Conservation (phyloP, 768 basidiomycete species). For the Serendipita sp. region DNA sequence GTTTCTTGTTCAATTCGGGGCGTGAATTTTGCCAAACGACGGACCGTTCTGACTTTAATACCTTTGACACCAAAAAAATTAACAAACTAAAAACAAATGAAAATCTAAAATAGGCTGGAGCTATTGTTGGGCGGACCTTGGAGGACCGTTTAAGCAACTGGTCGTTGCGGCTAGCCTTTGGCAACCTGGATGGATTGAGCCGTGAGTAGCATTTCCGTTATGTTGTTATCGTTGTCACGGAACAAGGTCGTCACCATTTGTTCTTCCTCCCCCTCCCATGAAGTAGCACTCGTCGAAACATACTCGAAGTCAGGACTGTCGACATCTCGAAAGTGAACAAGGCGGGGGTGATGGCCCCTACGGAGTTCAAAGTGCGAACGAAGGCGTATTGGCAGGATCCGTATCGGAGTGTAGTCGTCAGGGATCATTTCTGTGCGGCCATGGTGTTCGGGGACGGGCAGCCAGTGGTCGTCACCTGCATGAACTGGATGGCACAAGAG, state of each 20-base stretch:
- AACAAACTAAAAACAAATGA: no score
- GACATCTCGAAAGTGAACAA: not conserved
- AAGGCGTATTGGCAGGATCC: not conserved
- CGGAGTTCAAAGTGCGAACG: not conserved
- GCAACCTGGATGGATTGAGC: not conserved
- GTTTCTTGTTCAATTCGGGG: no score
- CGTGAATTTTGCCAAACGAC: no score
- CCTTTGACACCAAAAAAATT: no score
- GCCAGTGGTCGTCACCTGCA: not conserved
- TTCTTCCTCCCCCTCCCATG: no score
- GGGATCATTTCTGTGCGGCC: not conserved
- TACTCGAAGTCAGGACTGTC: not conserved
- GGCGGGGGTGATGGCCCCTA: not conserved
- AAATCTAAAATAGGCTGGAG: not conserved
- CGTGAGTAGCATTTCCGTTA: not conserved
- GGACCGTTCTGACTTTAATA: no score
- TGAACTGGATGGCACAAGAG: not conserved
- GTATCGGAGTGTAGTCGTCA: not conserved
- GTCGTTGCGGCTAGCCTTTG: not conserved
- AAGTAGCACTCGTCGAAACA: not conserved
- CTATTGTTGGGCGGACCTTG: not conserved
- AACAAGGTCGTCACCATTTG: not conserved
- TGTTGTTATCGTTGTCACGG: not conserved
- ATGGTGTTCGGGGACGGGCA: not conserved
- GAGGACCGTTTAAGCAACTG: not conserved